Conservation (phyloP, 495 filamentous ascomycete genomes). For the Xylaria curta region DNA sequence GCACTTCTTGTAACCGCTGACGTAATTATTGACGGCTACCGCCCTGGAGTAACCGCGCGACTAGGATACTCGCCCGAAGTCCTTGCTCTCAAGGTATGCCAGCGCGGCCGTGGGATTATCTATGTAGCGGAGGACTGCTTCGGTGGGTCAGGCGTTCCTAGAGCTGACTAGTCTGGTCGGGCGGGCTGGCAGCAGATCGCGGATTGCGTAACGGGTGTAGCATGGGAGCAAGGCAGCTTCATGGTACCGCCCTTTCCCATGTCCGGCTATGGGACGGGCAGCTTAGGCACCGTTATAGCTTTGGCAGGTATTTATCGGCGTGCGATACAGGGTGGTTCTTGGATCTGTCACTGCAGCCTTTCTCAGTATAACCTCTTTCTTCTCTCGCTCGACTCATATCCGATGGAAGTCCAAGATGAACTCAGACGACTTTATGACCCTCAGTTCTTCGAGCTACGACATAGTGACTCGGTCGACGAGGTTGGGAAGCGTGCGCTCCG, state of each 20-base stretch:
- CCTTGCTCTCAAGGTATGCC: constrained; percentile 55
- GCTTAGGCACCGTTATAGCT: constrained; percentile 68
- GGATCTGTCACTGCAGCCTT: constrained; percentile 62
- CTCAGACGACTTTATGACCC: constrained; percentile 60
- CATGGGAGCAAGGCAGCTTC: constrained; percentile 75
- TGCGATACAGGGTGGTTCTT: constrained; percentile 67
- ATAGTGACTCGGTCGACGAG: constrained; percentile 75
- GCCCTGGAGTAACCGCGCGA: constrained; percentile 65
- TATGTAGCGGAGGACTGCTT: constrained; percentile 79
- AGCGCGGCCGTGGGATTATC: constrained; percentile 66
- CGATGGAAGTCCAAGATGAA: constrained; percentile 60
- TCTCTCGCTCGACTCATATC: constrained; percentile 66
- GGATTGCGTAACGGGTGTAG: constrained; percentile 59
- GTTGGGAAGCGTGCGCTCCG: constrained; percentile 64
- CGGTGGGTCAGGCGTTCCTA: constrained; percentile 48
- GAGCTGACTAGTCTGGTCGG: constrained; percentile 56
- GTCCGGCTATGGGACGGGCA: constrained; percentile 79
- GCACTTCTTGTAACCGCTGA: constrained; percentile 61
- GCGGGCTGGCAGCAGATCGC: constrained; percentile 67
- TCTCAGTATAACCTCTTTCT: constrained; percentile 62
- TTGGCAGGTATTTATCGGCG: constrained; percentile 67
- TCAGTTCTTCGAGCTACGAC: constrained; percentile 59
- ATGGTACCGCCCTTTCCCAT: constrained; percentile 86
- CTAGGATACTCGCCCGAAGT: constrained; percentile 63
- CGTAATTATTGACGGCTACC: constrained; percentile 68